Conservation (phyloP, 2,329 filamentous ascomycete species). For the Seiridium unicorne region DNA sequence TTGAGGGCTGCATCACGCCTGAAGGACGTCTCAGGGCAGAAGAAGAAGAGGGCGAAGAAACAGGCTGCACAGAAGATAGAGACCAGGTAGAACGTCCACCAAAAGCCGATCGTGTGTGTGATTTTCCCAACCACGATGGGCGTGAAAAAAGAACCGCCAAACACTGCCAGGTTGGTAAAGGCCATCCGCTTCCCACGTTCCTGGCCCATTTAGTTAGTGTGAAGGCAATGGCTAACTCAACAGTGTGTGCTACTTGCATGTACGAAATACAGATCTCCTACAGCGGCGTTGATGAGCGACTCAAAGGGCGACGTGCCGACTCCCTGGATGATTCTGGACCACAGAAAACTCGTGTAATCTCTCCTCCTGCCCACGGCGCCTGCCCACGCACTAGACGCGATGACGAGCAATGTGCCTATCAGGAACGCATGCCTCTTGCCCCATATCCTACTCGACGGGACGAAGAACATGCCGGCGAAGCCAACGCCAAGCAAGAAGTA, state of each 20-base stretch:
- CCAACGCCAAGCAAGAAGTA: slow-evolving; percentile 85
- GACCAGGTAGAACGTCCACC: slow-evolving; percentile 86
- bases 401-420: slow-evolving; percentile 70
- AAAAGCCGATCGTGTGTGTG: slow-evolving; percentile 72
- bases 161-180: slow-evolving; percentile 59
- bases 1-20: slow-evolving; percentile 65
- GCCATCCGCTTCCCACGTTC: slow-evolving; percentile 86
- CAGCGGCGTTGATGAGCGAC: slow-evolving; percentile 81
- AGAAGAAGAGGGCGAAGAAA: slow-evolving; percentile 70
- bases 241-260: slow-evolving; percentile 53
- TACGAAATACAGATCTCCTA: slow-evolving; percentile 89
- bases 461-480: slow-evolving; percentile 78
- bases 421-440: slow-evolving; percentile 89
- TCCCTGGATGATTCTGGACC: slow-evolving; percentile 81
- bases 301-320: slow-evolving; percentile 87
- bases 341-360: slow-evolving; percentile 71
- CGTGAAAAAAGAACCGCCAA: slow-evolving; percentile 62
- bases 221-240: not conserved
- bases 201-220: slow-evolving; percentile 28
- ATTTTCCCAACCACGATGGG: slow-evolving; percentile 91
- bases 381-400: slow-evolving; percentile 76
- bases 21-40: slow-evolving; percentile 84
- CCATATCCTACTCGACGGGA: slow-evolving; percentile 85
- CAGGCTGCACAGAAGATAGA: slow-evolving; percentile 76
- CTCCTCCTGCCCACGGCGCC: slow-evolving; percentile 61